Conservation (phyloP, 441 rosid species). For the Gossypium aridum region DNA sequence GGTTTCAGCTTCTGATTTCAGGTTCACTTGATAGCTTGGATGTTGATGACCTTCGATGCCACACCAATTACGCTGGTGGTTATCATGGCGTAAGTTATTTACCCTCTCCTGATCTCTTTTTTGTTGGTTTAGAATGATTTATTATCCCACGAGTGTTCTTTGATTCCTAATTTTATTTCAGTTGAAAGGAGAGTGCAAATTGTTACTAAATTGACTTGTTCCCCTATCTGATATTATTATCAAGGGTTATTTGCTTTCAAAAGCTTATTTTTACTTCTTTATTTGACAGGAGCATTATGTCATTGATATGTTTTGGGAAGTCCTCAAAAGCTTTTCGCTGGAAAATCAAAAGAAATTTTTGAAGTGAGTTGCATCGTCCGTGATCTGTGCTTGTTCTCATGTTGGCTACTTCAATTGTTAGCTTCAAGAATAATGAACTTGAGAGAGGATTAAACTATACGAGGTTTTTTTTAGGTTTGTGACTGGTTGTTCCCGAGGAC, state of each 20-base stretch:
- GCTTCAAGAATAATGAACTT: background rate
- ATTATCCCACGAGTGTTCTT: background rate
- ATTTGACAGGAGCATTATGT: constrained; percentile 81
- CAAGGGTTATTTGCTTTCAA: background rate
- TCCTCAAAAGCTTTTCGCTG: constrained; percentile 74
- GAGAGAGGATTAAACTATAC: constrained; percentile 14
- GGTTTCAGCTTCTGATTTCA: constrained; percentile 82
- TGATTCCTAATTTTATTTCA: background rate
- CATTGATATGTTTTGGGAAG: constrained; percentile 92
- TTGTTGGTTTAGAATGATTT: background rate
- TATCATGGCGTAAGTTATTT: constrained; percentile 61
- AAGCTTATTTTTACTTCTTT: background rate
- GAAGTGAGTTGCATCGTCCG: constrained; percentile 46
- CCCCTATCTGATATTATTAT: background rate
- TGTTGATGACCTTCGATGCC: constrained; percentile 72
- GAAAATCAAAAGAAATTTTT: constrained; percentile 87
- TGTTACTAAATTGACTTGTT: background rate
- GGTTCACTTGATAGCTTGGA: constrained; percentile 98
- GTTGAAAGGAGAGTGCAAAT: background rate
- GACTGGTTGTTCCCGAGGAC: constrained; percentile 98
- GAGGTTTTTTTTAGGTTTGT: constrained; percentile 58
- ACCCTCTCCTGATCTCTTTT: background rate
- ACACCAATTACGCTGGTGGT: constrained; percentile 90
- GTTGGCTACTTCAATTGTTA: constrained; percentile 5
- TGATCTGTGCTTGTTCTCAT: background rate